Evolutionary conservation across 1,284 basidiomycete species (phyloP).

Genomic region (Fistulinella staudtii): DNA sequence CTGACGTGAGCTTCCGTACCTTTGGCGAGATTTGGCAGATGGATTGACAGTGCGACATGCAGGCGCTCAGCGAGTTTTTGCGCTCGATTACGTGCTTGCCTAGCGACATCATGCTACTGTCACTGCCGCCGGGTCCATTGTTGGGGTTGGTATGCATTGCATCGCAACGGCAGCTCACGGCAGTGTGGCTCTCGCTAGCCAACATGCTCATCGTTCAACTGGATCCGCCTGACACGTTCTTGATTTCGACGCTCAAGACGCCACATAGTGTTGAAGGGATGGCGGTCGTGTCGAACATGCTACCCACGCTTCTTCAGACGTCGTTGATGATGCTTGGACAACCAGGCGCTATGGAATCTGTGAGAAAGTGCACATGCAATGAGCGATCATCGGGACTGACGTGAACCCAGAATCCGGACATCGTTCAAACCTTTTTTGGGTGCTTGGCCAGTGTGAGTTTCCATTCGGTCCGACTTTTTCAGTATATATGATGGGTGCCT

Average conservation of each 20-base stretch:
- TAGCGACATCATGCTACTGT: constrained; percentile 69
- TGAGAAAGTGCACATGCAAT: constrained; percentile 34
- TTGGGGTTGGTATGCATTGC: constrained; percentile 76
- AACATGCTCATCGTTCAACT: constrained; percentile 76
- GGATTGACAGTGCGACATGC: constrained; percentile 8
- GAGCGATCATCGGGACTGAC: constrained; percentile 7
- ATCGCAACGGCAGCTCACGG: constrained; percentile 68
- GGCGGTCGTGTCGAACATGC: constrained; percentile 47
- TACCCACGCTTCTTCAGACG: constrained; percentile 61
- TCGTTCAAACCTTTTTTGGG: constrained; percentile 83
- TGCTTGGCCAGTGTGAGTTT: constrained; percentile 65
- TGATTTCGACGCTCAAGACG: constrained; percentile 40
- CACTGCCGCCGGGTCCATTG: constrained; percentile 74
- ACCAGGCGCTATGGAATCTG: constrained; percentile 66
- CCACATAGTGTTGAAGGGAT: constrained; percentile 41
- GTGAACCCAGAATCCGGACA: constrained; percentile 69
- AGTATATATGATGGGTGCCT: not conserved
- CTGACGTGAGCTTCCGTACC: constrained; percentile 53
- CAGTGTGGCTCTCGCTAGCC: constrained; percentile 80
- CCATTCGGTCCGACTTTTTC: constrained; percentile 1
- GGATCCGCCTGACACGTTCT: constrained; percentile 61
- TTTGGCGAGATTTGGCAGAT: not conserved
- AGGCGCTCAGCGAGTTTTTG: constrained; percentile 78
- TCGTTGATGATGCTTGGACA: constrained; percentile 53
- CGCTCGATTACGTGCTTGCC: constrained; percentile 76